Evolutionary conservation across 345 rosid species (phyloP), one percentile per base, ranked within the genome.

Genomic region (Eucalyptus virginea): DNA sequence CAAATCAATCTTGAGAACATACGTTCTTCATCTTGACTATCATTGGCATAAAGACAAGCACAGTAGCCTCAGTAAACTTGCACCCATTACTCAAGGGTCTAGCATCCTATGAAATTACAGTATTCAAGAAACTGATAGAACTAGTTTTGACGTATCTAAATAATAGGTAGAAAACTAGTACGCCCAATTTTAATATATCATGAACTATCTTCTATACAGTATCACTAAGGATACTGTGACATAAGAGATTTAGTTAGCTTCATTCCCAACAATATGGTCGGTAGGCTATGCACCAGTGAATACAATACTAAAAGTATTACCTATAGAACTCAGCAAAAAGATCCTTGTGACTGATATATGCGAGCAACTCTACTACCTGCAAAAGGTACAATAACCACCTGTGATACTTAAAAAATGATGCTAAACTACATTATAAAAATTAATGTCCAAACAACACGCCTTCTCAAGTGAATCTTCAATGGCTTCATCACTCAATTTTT

Each of bases 321-420:
- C 98, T 93, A 90, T 94, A 95, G 81, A 96, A 96, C 91, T 96
- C 99, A 1, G 97, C 94, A 90, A 95, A 97, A 86, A 97, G 95
- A 89, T 97, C 99, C 91, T 97, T 97, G 89, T 97, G 98, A 80
- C 95, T 94, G 52, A 95, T 95, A 86, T 95, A 96, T 8, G 96
- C 94, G 87, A 97, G 98, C 92, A 97, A 88, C 94, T 96, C 96
- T 87, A 97, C 99, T 4, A 96, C 98, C 99, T 98, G 93, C 88
- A 92, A 88, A 90, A 90, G 58, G 81, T 40, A 42, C 14, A 81
- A 21, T 16, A 81, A 58, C 69, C 62, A 17, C 18, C 32, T 83
- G 32, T 21, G 42, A 81, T 17, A 28, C 42, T 45, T 11, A 19
- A 40, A 19, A 52, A 89, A 0, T 28, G 18, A 48, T 47, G 7